Conservation (phyloP, 1,284 basidiomycete species). For the Tilletia indica region DNA sequence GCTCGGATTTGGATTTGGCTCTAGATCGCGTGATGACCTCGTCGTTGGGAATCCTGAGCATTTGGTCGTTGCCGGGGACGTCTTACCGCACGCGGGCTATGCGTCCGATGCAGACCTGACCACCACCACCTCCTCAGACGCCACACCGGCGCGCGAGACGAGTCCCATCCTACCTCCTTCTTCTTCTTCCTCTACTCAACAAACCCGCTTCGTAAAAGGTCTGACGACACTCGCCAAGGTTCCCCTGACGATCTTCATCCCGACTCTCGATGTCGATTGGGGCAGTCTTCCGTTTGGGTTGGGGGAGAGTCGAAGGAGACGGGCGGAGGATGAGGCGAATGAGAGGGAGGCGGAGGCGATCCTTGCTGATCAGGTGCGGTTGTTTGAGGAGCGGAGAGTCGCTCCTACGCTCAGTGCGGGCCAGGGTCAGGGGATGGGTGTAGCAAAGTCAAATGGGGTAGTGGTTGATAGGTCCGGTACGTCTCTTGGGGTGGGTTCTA, state of each 20-base stretch:
- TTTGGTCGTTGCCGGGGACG: too few relatives aligned
- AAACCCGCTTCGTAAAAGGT: not conserved
- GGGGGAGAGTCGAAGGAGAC: slow-evolving; percentile 1
- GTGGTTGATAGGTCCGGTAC: not conserved
- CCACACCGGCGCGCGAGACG: slow-evolving; percentile 3
- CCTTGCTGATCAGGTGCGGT: slow-evolving; percentile 15
- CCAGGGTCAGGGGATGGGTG: not conserved
- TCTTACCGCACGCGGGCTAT: not conserved
- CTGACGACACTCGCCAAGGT: not conserved
- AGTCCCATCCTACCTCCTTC: not conserved
- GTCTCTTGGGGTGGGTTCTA: not conserved
- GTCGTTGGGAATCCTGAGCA: too few relatives aligned
- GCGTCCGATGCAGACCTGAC: not conserved
- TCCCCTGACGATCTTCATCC: not conserved
- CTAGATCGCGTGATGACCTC: too few relatives aligned
- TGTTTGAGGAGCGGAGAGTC: not conserved
- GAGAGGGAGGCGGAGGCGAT: slow-evolving; percentile 17
- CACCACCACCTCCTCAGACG: not conserved
- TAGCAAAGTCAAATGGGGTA: not conserved
- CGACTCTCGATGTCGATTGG: slow-evolving; percentile 14
- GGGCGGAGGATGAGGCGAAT: slow-evolving; percentile 21
- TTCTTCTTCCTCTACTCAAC: too few relatives aligned
- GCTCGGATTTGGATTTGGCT: too few relatives aligned
- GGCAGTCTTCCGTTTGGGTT: slow-evolving; percentile 1
- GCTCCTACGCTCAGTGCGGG: not conserved